phyloP scores from a whole-genome alignment of 495 filamentous ascomycete genomes.

The Aspergillus cavernicola region DNA sequence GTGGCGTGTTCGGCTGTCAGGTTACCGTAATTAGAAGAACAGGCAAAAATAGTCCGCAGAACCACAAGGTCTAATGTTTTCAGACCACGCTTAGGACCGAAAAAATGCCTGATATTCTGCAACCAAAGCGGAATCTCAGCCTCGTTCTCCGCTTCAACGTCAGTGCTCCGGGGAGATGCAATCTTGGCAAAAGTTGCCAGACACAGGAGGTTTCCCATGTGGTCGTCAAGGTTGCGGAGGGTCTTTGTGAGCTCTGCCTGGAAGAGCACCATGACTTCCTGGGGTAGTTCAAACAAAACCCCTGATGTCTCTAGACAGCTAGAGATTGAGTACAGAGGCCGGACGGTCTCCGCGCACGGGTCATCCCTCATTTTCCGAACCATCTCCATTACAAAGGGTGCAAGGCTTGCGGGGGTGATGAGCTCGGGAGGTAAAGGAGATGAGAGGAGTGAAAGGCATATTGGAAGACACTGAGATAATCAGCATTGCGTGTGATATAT shows the following conservation, averaged over 20 bases:
- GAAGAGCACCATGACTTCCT: constrained; percentile 38
- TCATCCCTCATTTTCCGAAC: constrained; percentile 29
- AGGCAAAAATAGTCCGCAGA: constrained; percentile 49
- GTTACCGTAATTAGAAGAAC: constrained; percentile 38
- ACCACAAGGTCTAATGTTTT: constrained; percentile 57
- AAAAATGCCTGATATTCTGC: constrained; percentile 44
- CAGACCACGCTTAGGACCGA: constrained; percentile 42
- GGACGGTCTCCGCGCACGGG: constrained; percentile 39
- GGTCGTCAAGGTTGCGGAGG: constrained; percentile 43
- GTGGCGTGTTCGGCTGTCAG: constrained; percentile 37
- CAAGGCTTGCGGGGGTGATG: constrained; percentile 37
- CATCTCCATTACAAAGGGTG: constrained; percentile 37
- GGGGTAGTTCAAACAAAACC: constrained; percentile 32
- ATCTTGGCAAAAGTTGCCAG: constrained; percentile 48
- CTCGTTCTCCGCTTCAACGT: constrained; percentile 11
- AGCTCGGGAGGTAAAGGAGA: constrained; percentile 32
- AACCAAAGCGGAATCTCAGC: constrained; percentile 27
- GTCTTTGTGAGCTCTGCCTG: constrained; percentile 45
- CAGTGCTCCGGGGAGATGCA: constrained; percentile 16
- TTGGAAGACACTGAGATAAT: constrained; percentile 27
- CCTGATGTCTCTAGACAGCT: constrained; percentile 29
- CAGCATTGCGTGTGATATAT: background rate
- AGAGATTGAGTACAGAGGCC: constrained; percentile 41
- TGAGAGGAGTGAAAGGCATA: constrained; percentile 43
- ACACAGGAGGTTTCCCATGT: constrained; percentile 46